A percentile compares a stretch with the other conserved stretches of the same genome.
These are phyloP conservation scores for Aspergillus carlsbadensis DNA, from an alignment of 495 filamentous ascomycete species.

Conservation along the genomic window DNA sequence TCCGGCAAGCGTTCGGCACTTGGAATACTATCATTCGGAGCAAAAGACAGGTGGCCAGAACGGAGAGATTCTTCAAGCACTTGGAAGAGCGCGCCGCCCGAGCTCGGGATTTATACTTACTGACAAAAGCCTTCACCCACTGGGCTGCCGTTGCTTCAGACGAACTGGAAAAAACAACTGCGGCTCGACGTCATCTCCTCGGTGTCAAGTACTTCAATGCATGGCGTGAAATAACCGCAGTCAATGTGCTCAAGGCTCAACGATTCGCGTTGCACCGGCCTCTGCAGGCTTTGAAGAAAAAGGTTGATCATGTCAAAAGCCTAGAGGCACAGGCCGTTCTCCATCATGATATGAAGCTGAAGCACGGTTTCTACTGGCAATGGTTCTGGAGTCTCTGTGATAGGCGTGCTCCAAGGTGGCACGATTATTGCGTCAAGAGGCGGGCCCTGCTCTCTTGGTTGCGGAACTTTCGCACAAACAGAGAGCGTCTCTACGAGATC, in stretches of 20 bases:
- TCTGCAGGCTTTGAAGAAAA: conserved; percentile 55
- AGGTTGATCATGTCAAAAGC: conserved; percentile 30
- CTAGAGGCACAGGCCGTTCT: conserved; percentile 40
- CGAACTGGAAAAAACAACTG: conserved; percentile 54
- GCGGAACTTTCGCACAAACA: conserved; percentile 41
- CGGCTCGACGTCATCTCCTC: conserved; percentile 66
- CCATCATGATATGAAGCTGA: conserved; percentile 44
- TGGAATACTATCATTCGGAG: conserved; percentile 54
- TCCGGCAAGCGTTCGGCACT: conserved; percentile 56
- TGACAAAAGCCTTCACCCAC: conserved; percentile 71
- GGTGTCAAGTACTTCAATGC: conserved; percentile 72
- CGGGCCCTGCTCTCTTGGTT: conserved; percentile 48
- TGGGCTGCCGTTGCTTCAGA: conserved; percentile 67
- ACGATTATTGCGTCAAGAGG: conserved; percentile 46
- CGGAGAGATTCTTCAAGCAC: conserved; percentile 60
- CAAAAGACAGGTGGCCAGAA: conserved; percentile 47
- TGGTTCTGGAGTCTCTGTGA: conserved; percentile 60
- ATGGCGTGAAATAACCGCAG: conserved; percentile 71
- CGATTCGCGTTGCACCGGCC: conserved; percentile 59
- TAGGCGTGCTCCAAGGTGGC: conserved; percentile 53
- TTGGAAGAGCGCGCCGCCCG: conserved; percentile 59
- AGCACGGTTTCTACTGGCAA: conserved; percentile 46
- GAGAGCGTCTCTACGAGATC: conserved; percentile 43
- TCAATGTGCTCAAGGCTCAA: conserved; percentile 67
- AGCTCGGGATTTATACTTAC: conserved; percentile 63